Percentiles rank a stretch among this genome's conserved stretches.
phyloP scores from a whole-genome alignment of 2,329 filamentous ascomycete species.

The Sclerotiophoma versabilis region DNA sequence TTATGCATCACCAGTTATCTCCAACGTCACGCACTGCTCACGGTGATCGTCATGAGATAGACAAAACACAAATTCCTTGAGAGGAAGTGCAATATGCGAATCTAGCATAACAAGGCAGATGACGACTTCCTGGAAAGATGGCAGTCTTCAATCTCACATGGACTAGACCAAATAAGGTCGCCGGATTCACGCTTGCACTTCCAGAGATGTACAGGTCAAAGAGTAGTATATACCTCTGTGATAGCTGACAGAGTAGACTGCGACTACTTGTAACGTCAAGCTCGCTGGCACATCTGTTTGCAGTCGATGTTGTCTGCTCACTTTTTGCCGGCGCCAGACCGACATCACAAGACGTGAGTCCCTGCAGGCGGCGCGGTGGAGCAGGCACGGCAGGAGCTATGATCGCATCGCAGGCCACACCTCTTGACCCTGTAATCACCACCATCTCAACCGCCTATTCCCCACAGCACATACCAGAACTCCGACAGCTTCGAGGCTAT shows the following conservation, averaged over 20 bases:
- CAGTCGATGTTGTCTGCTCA: too few species aligned
- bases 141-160: too few species aligned
- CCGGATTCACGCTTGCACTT: too few species aligned
- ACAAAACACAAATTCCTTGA: not conserved
- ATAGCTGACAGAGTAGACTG: too few species aligned
- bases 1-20: slow-evolving; percentile 21
- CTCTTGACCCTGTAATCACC: slow-evolving; percentile 16
- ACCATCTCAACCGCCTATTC: slow-evolving; percentile 2
- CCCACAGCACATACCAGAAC: slow-evolving; percentile 1
- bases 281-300: not conserved
- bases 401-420: slow-evolving; percentile 24
- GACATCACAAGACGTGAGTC: slow-evolving; percentile 11
- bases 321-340: not conserved
- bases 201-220: too few species aligned
- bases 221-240: too few species aligned
- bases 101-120: too few species aligned
- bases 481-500: not conserved
- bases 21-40: slow-evolving; percentile 11
- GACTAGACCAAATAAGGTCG: too few species aligned
- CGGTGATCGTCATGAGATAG: slow-evolving; percentile 6
- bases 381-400: slow-evolving; percentile 23
- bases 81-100: not conserved
- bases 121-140: too few species aligned
- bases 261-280: too few species aligned
- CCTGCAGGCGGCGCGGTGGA: not conserved